These are phyloP conservation scores for Myriosclerotinia duriaeana DNA, from an alignment of 2,329 filamentous ascomycete genomes.

Conservation along the genomic window DNA sequence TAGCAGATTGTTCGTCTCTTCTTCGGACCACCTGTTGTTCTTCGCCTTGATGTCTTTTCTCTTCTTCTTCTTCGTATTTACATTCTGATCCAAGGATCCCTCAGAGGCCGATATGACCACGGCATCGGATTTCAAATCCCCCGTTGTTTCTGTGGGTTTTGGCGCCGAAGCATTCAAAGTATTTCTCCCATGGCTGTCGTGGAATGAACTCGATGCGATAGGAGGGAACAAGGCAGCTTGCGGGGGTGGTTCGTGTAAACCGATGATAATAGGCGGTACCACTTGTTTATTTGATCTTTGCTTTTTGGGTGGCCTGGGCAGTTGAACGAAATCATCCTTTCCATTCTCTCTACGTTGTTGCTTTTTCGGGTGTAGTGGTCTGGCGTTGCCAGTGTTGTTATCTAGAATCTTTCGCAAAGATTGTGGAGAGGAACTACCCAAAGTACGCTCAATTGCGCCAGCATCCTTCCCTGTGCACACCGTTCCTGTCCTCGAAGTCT, in stretches of 20 bases:
- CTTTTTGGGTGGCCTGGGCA: constrained; percentile 64
- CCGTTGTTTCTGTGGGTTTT: constrained; percentile 27
- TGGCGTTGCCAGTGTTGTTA: constrained; percentile 36
- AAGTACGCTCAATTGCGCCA: constrained; percentile 27
- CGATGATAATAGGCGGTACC: constrained; percentile 65
- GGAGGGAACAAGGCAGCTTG: constrained; percentile 60
- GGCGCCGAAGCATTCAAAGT: constrained; percentile 38
- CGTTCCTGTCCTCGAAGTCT: constrained; percentile 17
- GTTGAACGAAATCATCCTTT: constrained; percentile 63
- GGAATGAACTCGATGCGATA: constrained; percentile 58
- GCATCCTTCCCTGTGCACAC: not conserved
- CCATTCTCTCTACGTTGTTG: constrained; percentile 53
- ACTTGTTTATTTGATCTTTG: constrained; percentile 56
- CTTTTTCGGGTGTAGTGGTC: constrained; percentile 45
- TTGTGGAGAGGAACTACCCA: constrained; percentile 40
- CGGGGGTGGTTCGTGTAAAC: constrained; percentile 61
- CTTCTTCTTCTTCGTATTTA: constrained; percentile 45
- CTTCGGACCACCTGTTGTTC: constrained; percentile 63
- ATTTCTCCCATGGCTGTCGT: constrained; percentile 48
- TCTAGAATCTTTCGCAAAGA: constrained; percentile 41
- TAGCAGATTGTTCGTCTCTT: constrained; percentile 62
- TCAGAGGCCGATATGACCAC: not conserved
- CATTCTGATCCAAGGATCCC: constrained; percentile 39
- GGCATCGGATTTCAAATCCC: constrained; percentile 5
- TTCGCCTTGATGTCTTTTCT: constrained; percentile 57